Base-by-base conservation (phyloP, 768 basidiomycete genomes). In the Lactifluus pinguis region DNA sequence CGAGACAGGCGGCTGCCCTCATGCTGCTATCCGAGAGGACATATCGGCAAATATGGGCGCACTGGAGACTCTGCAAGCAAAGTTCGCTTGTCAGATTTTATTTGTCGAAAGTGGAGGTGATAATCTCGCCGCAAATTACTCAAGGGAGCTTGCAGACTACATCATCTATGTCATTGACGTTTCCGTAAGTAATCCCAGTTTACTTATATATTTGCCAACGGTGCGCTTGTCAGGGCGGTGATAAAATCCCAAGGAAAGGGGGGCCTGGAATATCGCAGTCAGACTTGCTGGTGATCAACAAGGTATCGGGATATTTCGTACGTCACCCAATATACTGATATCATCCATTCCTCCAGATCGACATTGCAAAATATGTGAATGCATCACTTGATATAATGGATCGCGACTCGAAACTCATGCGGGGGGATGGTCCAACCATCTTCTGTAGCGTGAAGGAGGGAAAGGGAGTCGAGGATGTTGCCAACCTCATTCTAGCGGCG, bases 191-290 rank as follows among this genome's bases (percentile, higher is more conserved):
- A 36, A 11, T 25, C 25, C 25, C 25, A 25, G 39, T 49, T 13
- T 29, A 17, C 10, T 34, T 15, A 17, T 32, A 9, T 32, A 2
- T 25, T 13, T 41, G 57, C 30, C 42, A 38, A 38, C 25, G 10
- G 14, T n/a, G 17, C 17, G 17, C n/a, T 14, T 15, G 25, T 36
- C 64, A 90, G 88, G 95, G 97, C 10, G 95, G 95, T 0, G 95
- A 99, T 75, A 99, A 99, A 75, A 95, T 99, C 64, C 97, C 97
- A 21, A 80, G 95, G 25, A 99, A 99, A 76, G 95, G 97, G 5
- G 97, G 95, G 1, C 97, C 95, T 1, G 97, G 95, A 10, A 98
- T 99, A 66, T 94, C 93, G 1, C 89, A 94, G 69, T 95, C 93
- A 1, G 97, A 98, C 75, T 76, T 99, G 11, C 76, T 99, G 56